Evolutionary conservation across 768 basidiomycete genomes (phyloP).

Genomic region (Cubamyces sp.): DNA sequence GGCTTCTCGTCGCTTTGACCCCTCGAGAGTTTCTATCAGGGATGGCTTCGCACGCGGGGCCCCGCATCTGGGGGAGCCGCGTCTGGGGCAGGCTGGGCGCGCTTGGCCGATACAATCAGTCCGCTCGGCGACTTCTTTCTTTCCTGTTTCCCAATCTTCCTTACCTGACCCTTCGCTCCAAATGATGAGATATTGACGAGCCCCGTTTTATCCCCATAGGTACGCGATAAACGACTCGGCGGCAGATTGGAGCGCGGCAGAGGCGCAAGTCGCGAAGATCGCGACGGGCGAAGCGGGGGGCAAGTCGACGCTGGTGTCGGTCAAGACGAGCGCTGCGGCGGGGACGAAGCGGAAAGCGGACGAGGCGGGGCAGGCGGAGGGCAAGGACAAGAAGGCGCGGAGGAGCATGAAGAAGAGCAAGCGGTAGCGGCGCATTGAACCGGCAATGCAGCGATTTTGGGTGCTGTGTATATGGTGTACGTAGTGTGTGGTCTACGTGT

Average conservation of each 20-base stretch:
- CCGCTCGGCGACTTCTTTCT: too few species aligned
- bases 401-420: conserved; percentile 49
- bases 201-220: conserved; percentile 39
- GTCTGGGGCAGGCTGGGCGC: conserved; percentile 5
- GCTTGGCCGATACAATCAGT: background rate
- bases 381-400: conserved; percentile 47
- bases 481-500: background rate
- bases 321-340: conserved; percentile 50
- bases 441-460: background rate
- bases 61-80: conserved; percentile 8
- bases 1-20: too few species aligned
- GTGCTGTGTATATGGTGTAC: background rate
- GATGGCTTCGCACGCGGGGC: conserved; percentile 4
- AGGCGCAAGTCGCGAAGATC: conserved; percentile 66
- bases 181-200: background rate
- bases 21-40: too few species aligned
- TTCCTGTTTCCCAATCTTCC: background rate
- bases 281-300: conserved; percentile 43
- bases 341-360: conserved; percentile 66
- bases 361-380: conserved; percentile 40
- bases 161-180: background rate
- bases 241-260: conserved; percentile 76
- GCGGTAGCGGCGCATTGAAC: conserved; percentile 26
- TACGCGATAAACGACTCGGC: conserved; percentile 74
- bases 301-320: conserved; percentile 75